phyloP scores from a whole-genome alignment of 331 rosid species.

The Dryas integrifolia region DNA sequence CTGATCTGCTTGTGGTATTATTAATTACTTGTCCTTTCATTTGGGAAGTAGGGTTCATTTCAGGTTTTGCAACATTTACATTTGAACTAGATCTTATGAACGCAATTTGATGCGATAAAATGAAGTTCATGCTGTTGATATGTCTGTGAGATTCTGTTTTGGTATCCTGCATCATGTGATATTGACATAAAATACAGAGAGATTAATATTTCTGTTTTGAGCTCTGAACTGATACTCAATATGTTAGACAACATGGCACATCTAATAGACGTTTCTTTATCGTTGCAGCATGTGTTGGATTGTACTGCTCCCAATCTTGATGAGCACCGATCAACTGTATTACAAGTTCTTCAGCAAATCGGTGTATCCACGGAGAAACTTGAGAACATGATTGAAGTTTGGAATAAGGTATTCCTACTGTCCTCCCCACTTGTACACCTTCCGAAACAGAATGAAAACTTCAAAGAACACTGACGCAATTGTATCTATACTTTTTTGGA shows the following conservation, averaged over 20 bases:
- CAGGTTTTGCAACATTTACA: background rate
- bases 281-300: constrained; percentile 82
- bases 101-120: background rate
- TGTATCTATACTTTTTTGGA: constrained; percentile 8
- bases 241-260: background rate
- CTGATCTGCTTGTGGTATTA: constrained; percentile 92
- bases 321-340: constrained; percentile 82
- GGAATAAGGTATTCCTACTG: constrained; percentile 73
- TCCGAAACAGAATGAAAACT: background rate
- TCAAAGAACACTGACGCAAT: background rate
- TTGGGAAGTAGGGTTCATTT: background rate
- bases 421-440: background rate
- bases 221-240: background rate
- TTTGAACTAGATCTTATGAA: background rate
- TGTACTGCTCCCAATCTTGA: constrained; percentile 89
- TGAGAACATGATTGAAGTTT: constrained; percentile 88
- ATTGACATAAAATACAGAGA: background rate
- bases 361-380: constrained; percentile 78
- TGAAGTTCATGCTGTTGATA: background rate
- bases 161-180: background rate
- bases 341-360: constrained; percentile 79
- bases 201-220: background rate
- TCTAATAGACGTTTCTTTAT: constrained; percentile 24
- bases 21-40: background rate
- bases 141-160: background rate